phyloP scores from a whole-genome alignment of 192 early-diverging fungal species.

The Podila epigama region DNA sequence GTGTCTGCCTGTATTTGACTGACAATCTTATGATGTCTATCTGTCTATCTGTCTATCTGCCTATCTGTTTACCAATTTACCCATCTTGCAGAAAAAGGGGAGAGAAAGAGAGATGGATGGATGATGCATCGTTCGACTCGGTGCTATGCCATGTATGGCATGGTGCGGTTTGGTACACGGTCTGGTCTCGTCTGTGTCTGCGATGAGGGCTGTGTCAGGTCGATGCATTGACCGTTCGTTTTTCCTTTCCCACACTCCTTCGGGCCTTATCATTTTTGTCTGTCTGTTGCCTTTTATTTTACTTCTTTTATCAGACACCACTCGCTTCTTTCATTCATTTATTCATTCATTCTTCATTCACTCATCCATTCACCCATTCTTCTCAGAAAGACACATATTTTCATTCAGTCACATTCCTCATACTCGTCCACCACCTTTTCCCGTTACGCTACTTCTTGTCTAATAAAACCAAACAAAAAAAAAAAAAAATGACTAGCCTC shows the following conservation, averaged over 20 bases:
- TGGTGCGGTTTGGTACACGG: no score
- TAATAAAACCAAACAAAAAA: no score
- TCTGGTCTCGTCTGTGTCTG: no score
- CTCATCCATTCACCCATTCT: not conserved
- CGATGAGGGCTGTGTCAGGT: not conserved
- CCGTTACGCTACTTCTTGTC: no score
- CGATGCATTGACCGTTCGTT: not conserved
- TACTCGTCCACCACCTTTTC: not conserved
- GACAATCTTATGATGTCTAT: no score
- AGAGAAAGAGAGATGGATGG: not conserved
- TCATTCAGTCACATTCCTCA: constrained; percentile 4
- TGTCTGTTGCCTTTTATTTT: not conserved
- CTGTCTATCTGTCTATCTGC: no score
- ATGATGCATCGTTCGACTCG: not conserved
- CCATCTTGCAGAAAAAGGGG: not conserved
- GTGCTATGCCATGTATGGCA: not conserved
- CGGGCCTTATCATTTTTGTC: not conserved
- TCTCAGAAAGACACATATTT: no score
- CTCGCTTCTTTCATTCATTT: not conserved
- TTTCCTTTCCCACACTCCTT: not conserved
- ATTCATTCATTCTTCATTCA: not conserved
- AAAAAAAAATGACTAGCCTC: constrained; percentile 5
- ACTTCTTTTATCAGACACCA: not conserved
- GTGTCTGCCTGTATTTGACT: no score
- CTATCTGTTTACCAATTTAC: no score